A percentile compares a stretch with the other conserved stretches of the same genome.
Evolutionary conservation across 306 rosid species (phyloP).

Genomic region (Fragaria vesca): DNA sequence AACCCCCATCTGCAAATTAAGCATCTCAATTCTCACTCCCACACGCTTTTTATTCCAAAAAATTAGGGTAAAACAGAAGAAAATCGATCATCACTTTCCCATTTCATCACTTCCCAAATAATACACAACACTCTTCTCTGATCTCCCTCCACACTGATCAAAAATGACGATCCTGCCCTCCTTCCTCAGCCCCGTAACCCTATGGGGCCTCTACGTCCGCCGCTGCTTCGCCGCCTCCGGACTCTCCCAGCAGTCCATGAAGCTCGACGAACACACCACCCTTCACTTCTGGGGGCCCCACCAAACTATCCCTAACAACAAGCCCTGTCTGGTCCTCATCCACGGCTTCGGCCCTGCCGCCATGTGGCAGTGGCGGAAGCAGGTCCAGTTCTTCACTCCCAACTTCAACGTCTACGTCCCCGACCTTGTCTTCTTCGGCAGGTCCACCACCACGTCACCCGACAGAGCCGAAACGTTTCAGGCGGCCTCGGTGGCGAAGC

Average conservation of each 20-base stretch:
- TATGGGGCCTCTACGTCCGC: slow-evolving; percentile 58
- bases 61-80: not conserved
- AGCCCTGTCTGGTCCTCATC: slow-evolving; percentile 53
- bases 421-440: slow-evolving; percentile 79
- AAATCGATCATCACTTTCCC: not conserved
- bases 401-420: slow-evolving; percentile 74
- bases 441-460: slow-evolving; percentile 47
- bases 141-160: not conserved
- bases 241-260: slow-evolving; percentile 41
- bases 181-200: slow-evolving; percentile 51
- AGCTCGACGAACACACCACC: slow-evolving; percentile 54
- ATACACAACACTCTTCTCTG: not conserved
- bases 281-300: slow-evolving; percentile 71
- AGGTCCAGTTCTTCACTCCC: slow-evolving; percentile 59
- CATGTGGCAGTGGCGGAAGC: slow-evolving; percentile 84
- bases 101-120: not conserved
- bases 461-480: slow-evolving; percentile 68
- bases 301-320: not conserved
- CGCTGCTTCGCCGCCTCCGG: slow-evolving; percentile 71
- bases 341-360: slow-evolving; percentile 89
- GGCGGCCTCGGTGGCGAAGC: slow-evolving; percentile 56
- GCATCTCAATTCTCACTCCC: not conserved
- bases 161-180: slow-evolving; percentile 47
- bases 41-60: not conserved
- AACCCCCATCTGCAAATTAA: not conserved